Conservation (phyloP, 169 alveolate genomes). For the Prorocentrum cordatum region DNA sequence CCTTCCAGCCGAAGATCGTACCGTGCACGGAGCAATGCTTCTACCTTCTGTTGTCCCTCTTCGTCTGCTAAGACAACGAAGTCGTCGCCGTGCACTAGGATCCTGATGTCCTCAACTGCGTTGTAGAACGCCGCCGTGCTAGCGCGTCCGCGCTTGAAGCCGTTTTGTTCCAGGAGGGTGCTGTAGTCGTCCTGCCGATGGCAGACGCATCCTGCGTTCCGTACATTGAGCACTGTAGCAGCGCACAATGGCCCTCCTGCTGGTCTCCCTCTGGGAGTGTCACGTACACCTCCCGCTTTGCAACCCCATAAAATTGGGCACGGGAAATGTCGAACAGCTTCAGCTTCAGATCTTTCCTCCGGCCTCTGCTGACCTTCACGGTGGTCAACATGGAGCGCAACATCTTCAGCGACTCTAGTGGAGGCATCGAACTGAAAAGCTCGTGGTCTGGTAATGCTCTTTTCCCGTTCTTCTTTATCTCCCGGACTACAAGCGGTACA, state of each 20-base stretch:
- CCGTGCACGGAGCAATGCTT: no score
- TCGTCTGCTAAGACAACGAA: background rate
- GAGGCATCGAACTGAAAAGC: background rate
- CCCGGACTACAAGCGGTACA: background rate
- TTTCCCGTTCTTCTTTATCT: background rate
- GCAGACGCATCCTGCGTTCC: constrained; percentile 21
- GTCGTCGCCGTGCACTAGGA: constrained; percentile 30
- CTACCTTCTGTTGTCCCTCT: no score
- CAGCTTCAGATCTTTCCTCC: background rate
- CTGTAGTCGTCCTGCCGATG: background rate
- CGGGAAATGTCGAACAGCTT: background rate
- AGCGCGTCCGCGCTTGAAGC: background rate
- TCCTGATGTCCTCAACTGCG: background rate
- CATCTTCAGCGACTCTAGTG: background rate
- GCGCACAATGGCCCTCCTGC: background rate
- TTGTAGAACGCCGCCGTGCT: background rate
- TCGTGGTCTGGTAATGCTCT: constrained; percentile 6
- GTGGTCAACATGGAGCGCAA: background rate
- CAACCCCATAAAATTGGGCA: background rate
- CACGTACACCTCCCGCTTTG: background rate
- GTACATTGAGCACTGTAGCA: background rate
- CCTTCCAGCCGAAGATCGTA: no score
- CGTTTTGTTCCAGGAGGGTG: background rate
- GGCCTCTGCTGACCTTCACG: background rate
- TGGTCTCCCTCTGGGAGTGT: constrained; percentile 2